Evolutionary conservation across 2,329 filamentous ascomycete genomes (phyloP), one percentile per base, ranked within the genome.

Genomic region (Huntiella savannae): DNA sequence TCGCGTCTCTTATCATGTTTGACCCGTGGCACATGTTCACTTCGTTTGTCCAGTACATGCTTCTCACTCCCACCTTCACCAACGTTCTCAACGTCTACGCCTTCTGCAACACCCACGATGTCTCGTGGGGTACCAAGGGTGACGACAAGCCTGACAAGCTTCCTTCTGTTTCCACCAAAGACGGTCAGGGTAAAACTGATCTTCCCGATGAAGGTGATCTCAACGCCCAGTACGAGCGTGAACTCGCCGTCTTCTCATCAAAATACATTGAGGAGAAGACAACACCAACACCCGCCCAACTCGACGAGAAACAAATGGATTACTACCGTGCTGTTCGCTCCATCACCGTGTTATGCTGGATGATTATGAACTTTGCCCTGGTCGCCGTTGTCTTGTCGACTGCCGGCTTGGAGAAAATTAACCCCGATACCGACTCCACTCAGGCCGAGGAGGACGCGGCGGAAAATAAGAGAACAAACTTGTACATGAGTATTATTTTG

Each of bases 11-110:
- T 53, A 69, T 98, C 54, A 96, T 96, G 77, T 77, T 96, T 62
- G 91, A 98, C 60, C 91, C 91, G 3, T 98, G 91, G 88, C 91
- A 98, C 65, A 96, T 98, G 91, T 93, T 98, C 70, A 91, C 88
- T 59, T 96, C 88, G 3, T 98, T 94, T 75, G 82, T 82, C n/a
- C 77, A 83, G 59, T 98, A 98, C 62, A 70, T 96, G 56, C 66
- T 94, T 49, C 76, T 95, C 59, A 91, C 91, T 75, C 93, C 88
- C 10, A 92, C 86, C 11, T 98, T 95, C 67, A 88, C 94, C 77
- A 98, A 98, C 71, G 91, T 98, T 54, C 79, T 98, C 58, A 96
- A 93, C 73, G 86, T 98, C 45, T 98, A 98, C 65, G 86, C 91
- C 50, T 98, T 95, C 75, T 92, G 86, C 78, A 98, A 98, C 66